Percentiles rank a stretch among this genome's conserved stretches.
Conservation (phyloP, 345 rosid species). For the Eucalyptus erythrocorys region DNA sequence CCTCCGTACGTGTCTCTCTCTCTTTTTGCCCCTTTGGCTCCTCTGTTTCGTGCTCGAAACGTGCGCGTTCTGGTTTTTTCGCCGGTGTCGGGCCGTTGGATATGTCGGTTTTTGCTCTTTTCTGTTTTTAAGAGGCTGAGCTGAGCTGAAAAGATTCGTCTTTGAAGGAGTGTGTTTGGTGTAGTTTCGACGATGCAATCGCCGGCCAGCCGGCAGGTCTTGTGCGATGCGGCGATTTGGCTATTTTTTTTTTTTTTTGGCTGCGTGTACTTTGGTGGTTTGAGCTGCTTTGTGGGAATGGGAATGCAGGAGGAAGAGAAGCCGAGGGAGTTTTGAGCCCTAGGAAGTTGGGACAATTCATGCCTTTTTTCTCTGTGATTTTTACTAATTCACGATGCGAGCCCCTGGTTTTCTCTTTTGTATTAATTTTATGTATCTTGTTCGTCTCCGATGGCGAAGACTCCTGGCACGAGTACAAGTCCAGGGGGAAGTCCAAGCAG, state of each 20-base stretch:
- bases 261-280: neutral
- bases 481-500: neutral
- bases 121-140: neutral
- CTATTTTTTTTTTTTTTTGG: neutral
- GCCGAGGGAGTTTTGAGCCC: neutral
- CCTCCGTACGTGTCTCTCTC: neutral
- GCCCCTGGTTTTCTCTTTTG: neutral
- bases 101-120: neutral
- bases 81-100: neutral
- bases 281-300: neutral
- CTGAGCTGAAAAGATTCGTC: neutral
- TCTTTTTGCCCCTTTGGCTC: neutral
- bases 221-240: neutral
- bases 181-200: neutral
- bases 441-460: neutral
- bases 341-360: neutral
- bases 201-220: rapidly evolving
- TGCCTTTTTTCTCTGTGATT: neutral
- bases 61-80: neutral
- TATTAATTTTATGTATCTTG: neutral
- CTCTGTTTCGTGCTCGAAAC: neutral
- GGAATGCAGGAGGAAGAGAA: neutral
- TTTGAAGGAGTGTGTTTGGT: neutral
- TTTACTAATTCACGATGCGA: neutral
- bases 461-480: neutral